Conservation (phyloP, 176 grass and related monocot genomes). For the Canna indica region DNA sequence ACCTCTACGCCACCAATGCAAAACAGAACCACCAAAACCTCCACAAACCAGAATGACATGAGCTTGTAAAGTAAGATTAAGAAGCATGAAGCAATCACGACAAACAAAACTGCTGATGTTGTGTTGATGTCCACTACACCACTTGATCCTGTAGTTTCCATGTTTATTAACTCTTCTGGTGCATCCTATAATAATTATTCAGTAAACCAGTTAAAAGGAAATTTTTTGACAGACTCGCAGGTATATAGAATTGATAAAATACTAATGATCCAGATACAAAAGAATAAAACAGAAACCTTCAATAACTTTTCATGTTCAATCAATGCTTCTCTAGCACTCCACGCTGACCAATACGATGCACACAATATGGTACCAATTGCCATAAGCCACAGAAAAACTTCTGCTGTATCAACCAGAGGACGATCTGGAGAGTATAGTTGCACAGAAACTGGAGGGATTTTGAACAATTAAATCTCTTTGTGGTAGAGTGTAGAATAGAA, state of each 20-base stretch:
- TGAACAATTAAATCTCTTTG: slow-evolving; percentile 6
- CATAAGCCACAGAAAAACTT: slow-evolving; percentile 99
- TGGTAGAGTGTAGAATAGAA: background rate
- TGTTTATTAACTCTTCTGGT: slow-evolving; percentile 43
- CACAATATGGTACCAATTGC: slow-evolving; percentile 95
- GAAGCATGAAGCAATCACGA: slow-evolving; percentile 89
- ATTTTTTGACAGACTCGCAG: background rate
- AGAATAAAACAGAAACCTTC: slow-evolving; percentile 48
- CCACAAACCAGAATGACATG: slow-evolving; percentile 92
- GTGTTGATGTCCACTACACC: slow-evolving; percentile 87
- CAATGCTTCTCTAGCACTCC: slow-evolving; percentile 72
- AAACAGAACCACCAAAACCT: slow-evolving; percentile 93
- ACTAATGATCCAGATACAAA: slow-evolving; percentile 14
- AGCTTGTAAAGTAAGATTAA: slow-evolving; percentile 79
- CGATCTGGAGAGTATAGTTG: slow-evolving; percentile 89
- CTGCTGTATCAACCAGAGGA: slow-evolving; percentile 82
- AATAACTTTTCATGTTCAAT: slow-evolving; percentile 87
- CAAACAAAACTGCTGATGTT: slow-evolving; percentile 69
- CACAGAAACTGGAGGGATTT: slow-evolving; percentile 52
- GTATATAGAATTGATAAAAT: background rate
- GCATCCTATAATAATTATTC: slow-evolving; percentile 45
- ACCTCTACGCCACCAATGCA: slow-evolving; percentile 99
- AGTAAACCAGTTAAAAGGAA: background rate
- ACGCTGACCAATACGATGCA: slow-evolving; percentile 97
- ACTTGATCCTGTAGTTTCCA: slow-evolving; percentile 44